A percentile compares a stretch with the other conserved stretches of the same genome.
phyloP scores from a whole-genome alignment of 1,284 basidiomycete genomes.

The Inonotus obliquus region DNA sequence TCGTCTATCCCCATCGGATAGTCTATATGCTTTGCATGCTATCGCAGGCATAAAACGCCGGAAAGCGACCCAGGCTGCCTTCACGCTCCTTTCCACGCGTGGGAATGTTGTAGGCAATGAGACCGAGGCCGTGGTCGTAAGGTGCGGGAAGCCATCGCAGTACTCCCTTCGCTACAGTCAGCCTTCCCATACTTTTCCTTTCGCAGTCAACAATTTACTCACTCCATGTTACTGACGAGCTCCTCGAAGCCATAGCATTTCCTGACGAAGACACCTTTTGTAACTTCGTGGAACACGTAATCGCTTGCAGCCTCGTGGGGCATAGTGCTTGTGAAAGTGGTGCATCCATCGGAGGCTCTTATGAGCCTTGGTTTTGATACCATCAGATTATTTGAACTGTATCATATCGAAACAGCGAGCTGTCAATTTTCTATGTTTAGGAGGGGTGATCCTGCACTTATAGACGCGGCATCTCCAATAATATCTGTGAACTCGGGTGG shows the following conservation, averaged over 20 bases:
- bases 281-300: slow-evolving; percentile 1
- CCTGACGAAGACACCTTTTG: background rate
- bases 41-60: background rate
- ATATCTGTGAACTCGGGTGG: no score
- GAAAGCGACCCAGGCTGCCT: background rate
- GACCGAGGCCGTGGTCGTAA: background rate
- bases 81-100: background rate
- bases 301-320: background rate
- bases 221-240: background rate
- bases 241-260: slow-evolving; percentile 3
- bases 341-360: background rate
- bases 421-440: no score
- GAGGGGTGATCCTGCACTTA: no score
- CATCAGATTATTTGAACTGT: no score
- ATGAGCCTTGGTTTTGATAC: no score
- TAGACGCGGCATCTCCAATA: no score
- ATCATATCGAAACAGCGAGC: no score
- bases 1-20: background rate
- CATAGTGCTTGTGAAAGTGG: background rate
- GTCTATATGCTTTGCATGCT: slow-evolving; percentile 2
- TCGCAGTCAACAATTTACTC: background rate
- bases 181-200: background rate
- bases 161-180: background rate
- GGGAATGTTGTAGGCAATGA: background rate
- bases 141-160: background rate